Evolutionary conservation across 2,329 filamentous ascomycete genomes (phyloP).

Genomic region (Xylariaceae sp.): DNA sequence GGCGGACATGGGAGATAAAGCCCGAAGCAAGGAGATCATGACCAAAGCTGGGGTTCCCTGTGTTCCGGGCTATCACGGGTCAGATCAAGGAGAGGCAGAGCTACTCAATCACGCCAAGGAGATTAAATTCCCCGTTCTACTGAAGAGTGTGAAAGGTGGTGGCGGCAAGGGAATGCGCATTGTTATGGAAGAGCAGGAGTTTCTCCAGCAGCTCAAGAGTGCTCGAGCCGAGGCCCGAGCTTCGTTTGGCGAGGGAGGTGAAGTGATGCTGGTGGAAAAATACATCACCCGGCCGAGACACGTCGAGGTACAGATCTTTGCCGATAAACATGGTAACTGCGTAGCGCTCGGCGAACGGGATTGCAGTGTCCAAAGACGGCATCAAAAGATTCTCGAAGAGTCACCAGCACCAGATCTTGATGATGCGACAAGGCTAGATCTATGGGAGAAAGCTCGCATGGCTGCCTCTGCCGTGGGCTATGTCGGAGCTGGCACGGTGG

Average conservation of each 20-base stretch:
- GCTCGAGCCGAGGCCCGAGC: conserved; percentile 74
- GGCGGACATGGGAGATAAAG: conserved; percentile 66
- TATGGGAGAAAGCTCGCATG: conserved; percentile 65
- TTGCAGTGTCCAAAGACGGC: conserved; percentile 80
- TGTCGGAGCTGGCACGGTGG: conserved; percentile 84
- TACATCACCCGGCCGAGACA: conserved; percentile 79
- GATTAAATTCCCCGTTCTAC: conserved; percentile 65
- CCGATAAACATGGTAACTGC: conserved; percentile 74
- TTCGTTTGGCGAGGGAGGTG: conserved; percentile 75
- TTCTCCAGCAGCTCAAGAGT: conserved; percentile 65
- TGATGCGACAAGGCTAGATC: conserved; percentile 54
- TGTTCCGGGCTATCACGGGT: conserved; percentile 91
- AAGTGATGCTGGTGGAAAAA: conserved; percentile 80
- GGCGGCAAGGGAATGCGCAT: conserved; percentile 85
- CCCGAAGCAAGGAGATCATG: conserved; percentile 92
- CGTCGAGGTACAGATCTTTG: conserved; percentile 89
- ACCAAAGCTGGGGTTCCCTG: conserved; percentile 90
- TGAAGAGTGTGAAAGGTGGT: conserved; percentile 78
- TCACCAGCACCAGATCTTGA: conserved; percentile 72
- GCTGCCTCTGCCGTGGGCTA: conserved; percentile 76
- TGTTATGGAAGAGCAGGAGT: conserved; percentile 66
- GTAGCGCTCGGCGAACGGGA: conserved; percentile 86
- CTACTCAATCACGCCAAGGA: conserved; percentile 68
- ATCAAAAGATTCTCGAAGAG: conserved; percentile 91
- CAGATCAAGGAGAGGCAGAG: conserved; percentile 67